A percentile compares a stretch with the other conserved stretches of the same genome.
Evolutionary conservation across 139 green algal species (phyloP).

Genomic region (Picochlorum sp.): DNA sequence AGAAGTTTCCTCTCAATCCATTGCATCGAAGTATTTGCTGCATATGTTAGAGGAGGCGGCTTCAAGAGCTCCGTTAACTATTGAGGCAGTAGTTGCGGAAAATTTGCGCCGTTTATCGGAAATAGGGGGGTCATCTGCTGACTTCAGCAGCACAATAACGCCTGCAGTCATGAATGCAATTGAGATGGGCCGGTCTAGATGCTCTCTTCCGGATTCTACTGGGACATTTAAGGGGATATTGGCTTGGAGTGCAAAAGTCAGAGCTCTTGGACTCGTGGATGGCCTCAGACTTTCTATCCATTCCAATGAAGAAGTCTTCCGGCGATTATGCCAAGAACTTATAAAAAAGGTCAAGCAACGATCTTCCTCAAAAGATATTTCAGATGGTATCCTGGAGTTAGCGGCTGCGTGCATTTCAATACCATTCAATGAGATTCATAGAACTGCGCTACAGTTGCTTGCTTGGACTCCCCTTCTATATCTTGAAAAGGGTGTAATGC

Average conservation of each 20-base stretch:
- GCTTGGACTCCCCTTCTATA: slow-evolving; percentile 22
- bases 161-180: slow-evolving; percentile 11
- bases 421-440: background rate
- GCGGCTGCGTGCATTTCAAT: slow-evolving; percentile 24
- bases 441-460: slow-evolving; percentile 24
- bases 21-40: background rate
- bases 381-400: background rate
- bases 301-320: slow-evolving; percentile 1
- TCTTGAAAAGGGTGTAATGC: slow-evolving; percentile 34
- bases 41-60: background rate
- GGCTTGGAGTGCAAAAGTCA: slow-evolving; percentile 23
- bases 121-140: background rate
- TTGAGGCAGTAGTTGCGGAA: slow-evolving; percentile 1
- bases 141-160: slow-evolving; percentile 6
- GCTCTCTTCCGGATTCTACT: slow-evolving; percentile 2
- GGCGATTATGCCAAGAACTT: background rate
- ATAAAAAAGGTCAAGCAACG: background rate
- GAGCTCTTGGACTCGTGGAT: slow-evolving; percentile 19
- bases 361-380: background rate
- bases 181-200: slow-evolving; percentile 2
- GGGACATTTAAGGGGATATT: slow-evolving; percentile 10
- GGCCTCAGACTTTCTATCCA: slow-evolving; percentile 10
- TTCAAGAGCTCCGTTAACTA: background rate
- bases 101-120: background rate
- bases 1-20: background rate